Conservation (phyloP, 352 stramenopile genomes). For the Phytophthora niederhauseri region DNA sequence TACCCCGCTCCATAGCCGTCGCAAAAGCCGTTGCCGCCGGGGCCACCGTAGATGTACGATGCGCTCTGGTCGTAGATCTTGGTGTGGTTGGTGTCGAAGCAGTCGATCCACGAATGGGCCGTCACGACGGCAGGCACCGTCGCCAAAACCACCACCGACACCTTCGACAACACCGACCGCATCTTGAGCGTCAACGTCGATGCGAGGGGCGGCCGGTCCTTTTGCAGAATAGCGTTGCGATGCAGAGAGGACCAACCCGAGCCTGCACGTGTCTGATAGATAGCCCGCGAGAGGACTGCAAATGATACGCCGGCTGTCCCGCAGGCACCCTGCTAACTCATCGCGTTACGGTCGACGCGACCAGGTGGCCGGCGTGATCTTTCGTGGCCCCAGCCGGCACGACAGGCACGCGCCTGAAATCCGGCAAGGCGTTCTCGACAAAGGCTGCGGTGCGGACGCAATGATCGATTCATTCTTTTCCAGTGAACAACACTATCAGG, state of each 20-base stretch:
- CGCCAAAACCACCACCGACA: slow-evolving; percentile 16
- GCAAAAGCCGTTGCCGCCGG: slow-evolving; percentile 69
- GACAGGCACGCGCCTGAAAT: slow-evolving; percentile 11
- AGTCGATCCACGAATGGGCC: slow-evolving; percentile 75
- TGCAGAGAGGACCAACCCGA: too few relatives aligned
- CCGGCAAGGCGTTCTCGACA: not conserved
- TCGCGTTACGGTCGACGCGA: slow-evolving; percentile 1
- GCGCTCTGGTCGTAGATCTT: slow-evolving; percentile 70
- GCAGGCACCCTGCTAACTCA: slow-evolving; percentile 10
- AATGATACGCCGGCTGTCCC: slow-evolving; percentile 23
- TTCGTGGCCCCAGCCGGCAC: slow-evolving; percentile 15
- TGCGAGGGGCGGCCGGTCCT: too few relatives aligned
- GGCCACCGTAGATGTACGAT: slow-evolving; percentile 69
- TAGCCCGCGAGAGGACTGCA: slow-evolving; percentile 4
- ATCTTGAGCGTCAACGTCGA: too few relatives aligned
- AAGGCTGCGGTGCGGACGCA: not conserved
- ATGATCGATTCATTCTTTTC: too few relatives aligned
- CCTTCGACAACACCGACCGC: slow-evolving; percentile 48
- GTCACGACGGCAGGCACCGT: slow-evolving; percentile 21
- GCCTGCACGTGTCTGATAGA: too few relatives aligned
- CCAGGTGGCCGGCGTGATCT: slow-evolving; percentile 20
- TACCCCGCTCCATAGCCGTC: slow-evolving; percentile 69
- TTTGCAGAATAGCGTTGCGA: too few relatives aligned
- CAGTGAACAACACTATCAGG: slow-evolving; percentile 6
- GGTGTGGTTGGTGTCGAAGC: slow-evolving; percentile 56